A percentile compares a stretch with the other conserved stretches of the same genome.
Evolutionary conservation across 2,329 filamentous ascomycete genomes (phyloP).

Genomic region (Mariannaea sp.): DNA sequence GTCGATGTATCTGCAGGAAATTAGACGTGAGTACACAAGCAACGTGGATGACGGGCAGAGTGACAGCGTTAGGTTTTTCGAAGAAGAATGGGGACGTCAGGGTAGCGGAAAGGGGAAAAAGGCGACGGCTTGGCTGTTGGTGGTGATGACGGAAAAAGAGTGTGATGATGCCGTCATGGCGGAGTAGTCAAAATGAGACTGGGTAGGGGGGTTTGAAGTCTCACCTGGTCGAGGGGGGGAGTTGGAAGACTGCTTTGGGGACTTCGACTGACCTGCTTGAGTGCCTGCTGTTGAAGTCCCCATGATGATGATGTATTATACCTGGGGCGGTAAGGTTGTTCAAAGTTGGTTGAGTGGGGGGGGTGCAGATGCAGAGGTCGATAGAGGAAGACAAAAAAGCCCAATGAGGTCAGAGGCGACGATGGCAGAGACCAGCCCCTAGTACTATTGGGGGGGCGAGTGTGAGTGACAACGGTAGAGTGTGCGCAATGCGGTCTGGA

Average conservation of each 20-base stretch:
- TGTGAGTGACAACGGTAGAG: conserved; percentile 27
- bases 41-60: conserved; percentile 19
- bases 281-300: conserved; percentile 50
- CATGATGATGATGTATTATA: conserved; percentile 57
- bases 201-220: conserved; percentile 28
- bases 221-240: conserved; percentile 52
- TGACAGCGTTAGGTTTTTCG: conserved; percentile 22
- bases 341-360: conserved; percentile 38
- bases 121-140: conserved; percentile 21
- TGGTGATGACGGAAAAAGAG: conserved; percentile 32
- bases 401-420: conserved; percentile 50
- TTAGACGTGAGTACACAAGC: conserved; percentile 31
- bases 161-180: conserved; percentile 36
- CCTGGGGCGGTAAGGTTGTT: conserved; percentile 38
- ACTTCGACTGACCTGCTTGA: conserved; percentile 52
- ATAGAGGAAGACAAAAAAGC: conserved; percentile 39
- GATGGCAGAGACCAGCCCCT: conserved; percentile 29
- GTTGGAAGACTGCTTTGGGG: conserved; percentile 52
- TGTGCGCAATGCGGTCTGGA: conserved; percentile 24
- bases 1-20: conserved; percentile 46
- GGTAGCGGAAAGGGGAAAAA: conserved; percentile 14
- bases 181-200: conserved; percentile 17
- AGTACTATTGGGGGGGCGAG: conserved; percentile 23
- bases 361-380: conserved; percentile 34
- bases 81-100: conserved; percentile 14